These are phyloP conservation scores for Guyanaporus albipodus DNA, from an alignment of 768 basidiomycete species.

Conservation along the genomic window DNA sequence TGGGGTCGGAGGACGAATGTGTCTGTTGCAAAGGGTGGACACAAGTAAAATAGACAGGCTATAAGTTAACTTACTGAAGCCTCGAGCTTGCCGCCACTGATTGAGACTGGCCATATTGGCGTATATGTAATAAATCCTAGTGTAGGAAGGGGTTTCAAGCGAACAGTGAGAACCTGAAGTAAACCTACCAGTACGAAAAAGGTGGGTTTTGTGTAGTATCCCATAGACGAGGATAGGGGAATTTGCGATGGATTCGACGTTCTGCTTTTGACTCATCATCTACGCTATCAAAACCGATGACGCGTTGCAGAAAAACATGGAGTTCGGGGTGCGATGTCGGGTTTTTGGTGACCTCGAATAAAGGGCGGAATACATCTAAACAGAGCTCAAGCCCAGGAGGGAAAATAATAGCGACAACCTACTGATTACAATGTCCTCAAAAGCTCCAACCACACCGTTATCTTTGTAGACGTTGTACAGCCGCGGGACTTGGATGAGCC, in stretches of 20 bases:
- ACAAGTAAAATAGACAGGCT: conserved; percentile 3
- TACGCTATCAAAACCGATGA: conserved; percentile 96
- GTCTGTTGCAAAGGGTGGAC: conserved; percentile 43
- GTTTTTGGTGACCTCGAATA: conserved; percentile 95
- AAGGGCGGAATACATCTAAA: conserved; percentile 84
- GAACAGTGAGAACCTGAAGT: background rate
- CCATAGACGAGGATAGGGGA: conserved; percentile 90
- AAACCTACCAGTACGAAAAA: conserved; percentile 85
- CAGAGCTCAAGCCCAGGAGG: background rate
- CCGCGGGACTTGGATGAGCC: conserved; percentile 95
- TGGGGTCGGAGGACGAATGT: conserved; percentile 97
- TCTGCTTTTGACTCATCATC: conserved; percentile 97
- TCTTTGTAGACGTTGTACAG: conserved; percentile 95
- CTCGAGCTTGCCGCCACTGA: conserved; percentile 80
- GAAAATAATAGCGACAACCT: conserved; percentile 30
- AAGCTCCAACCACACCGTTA: conserved; percentile 76
- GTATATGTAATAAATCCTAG: conserved; percentile 95
- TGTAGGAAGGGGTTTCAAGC: conserved; percentile 1
- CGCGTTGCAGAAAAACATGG: conserved; percentile 92
- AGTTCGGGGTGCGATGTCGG: conserved; percentile 88
- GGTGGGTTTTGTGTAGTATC: conserved; percentile 86
- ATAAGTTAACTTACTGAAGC: conserved; percentile 73
- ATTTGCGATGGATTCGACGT: conserved; percentile 87
- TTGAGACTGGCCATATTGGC: conserved; percentile 95
- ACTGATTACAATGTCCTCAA: conserved; percentile 91